Evolutionary conservation across 1,284 basidiomycete species (phyloP), one percentile per base, ranked within the genome.

Genomic region (Lentinula novae-zelandiae): DNA sequence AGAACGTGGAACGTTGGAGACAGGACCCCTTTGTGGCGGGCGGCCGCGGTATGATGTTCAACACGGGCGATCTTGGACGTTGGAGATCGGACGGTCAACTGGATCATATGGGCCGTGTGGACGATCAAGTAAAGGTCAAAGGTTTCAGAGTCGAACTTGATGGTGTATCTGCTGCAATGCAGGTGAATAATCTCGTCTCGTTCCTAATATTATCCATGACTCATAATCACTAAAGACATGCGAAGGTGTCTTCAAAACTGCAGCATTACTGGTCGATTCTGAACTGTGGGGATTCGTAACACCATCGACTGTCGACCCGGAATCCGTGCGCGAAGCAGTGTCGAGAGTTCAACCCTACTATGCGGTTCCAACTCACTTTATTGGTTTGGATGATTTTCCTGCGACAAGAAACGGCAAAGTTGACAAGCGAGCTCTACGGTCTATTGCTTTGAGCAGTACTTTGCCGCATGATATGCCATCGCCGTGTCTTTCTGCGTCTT

Each of bases 71-170:
- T 65, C 64, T 74, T 1, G 74, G 72, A 13, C 63, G 72, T 39
- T 75, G 73, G 73, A 63, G 72, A 20, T 65, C 62, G n/a, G 71
- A 74, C 55, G 74, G 73, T 1, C 71, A 73, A 62, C 60, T 75
- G 52, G 74, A 75, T 57, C 74, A 75, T 64, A 69, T 74, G 59
- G 74, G 74, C 15, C 67, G 73, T 2, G 70, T 68, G 22, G 74
- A 75, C 54, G 73, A 75, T 57, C 74, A 75, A 63, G 72, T 75
- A 15, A 75, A 75, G 56, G 70, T 74, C 9, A 74, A 75, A 59
- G 74, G 73, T 13, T 75, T 75, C 62, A 64, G 74, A 48, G 70
- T 75, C 12, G 74, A 75, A 58, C 66, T 75, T 10, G 74, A 75
- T 50, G 73, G 74, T 1, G 73, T 75, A 3, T 63, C 69, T 48